Evolutionary conservation across 495 filamentous ascomycete species (phyloP).

Genomic region (Aspergillus sparsus): DNA sequence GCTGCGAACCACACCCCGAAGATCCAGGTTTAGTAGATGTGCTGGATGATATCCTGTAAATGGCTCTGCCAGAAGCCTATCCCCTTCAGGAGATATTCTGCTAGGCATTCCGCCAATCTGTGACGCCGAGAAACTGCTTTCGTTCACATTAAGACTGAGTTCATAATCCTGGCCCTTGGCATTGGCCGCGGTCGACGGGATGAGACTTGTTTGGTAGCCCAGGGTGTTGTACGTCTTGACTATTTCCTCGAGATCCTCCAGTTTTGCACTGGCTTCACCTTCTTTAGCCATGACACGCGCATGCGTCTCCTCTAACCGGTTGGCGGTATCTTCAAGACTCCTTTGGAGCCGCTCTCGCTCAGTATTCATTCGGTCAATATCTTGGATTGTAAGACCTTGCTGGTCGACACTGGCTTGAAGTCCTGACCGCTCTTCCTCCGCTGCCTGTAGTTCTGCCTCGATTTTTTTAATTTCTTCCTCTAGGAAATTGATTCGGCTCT

Average conservation of each 20-base stretch:
- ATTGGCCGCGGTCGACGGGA: constrained; percentile 79
- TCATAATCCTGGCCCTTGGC: constrained; percentile 85
- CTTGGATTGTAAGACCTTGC: constrained; percentile 90
- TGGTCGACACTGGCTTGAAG: constrained; percentile 85
- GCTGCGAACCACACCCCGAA: constrained; percentile 76
- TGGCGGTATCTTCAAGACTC: constrained; percentile 70
- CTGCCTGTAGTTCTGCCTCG: constrained; percentile 71
- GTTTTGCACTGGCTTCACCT: constrained; percentile 72
- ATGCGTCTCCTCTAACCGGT: constrained; percentile 79
- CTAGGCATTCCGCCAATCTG: constrained; percentile 61
- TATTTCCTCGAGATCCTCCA: constrained; percentile 85
- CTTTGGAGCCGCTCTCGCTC: constrained; percentile 90
- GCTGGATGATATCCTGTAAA: constrained; percentile 85
- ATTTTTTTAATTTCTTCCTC: constrained; percentile 79
- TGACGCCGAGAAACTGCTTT: constrained; percentile 73
- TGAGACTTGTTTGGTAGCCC: constrained; percentile 88
- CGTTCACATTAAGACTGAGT: constrained; percentile 72
- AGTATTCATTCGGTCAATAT: constrained; percentile 97
- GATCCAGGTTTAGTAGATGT: constrained; percentile 81
- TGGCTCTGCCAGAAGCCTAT: constrained; percentile 76
- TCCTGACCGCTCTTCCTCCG: constrained; percentile 74
- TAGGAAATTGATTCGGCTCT: constrained; percentile 70
- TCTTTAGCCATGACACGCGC: constrained; percentile 80
- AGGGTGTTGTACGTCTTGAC: constrained; percentile 90
- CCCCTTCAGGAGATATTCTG: constrained; percentile 51